Conservation (phyloP, 1,284 basidiomycete species). For the Cryptococcus maquisensis region DNA sequence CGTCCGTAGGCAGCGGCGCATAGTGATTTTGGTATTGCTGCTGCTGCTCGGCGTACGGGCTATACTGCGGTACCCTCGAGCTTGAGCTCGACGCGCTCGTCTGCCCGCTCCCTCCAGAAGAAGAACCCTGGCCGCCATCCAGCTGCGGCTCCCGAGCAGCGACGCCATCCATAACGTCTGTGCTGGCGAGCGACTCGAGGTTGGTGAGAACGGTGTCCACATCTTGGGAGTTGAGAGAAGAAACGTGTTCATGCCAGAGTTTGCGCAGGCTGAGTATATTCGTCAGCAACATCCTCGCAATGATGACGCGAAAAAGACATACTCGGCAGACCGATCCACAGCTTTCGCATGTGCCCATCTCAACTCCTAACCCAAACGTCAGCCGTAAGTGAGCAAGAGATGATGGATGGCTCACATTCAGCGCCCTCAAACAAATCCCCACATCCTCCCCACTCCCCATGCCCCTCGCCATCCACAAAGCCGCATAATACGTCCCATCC, state of each 20-base stretch:
- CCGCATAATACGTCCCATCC: conserved; percentile 63
- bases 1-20: too few relatives aligned
- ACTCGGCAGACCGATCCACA: conserved; percentile 56
- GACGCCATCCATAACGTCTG: too few relatives aligned
- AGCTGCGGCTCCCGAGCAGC: too few relatives aligned
- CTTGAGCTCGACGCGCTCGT: too few relatives aligned
- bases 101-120: too few relatives aligned
- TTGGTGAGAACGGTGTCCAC: conserved; percentile 7
- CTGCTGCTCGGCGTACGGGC: background rate
- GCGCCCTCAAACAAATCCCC: conserved; percentile 63
- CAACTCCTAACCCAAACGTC: conserved; percentile 54
- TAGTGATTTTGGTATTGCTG: background rate
- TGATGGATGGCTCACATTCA: conserved; percentile 63
- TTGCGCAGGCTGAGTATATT: conserved; percentile 18
- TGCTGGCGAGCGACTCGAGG: conserved; percentile 6
- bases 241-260: conserved; percentile 18
- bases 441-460: conserved; percentile 66
- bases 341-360: conserved; percentile 73
- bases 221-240: conserved; percentile 1
- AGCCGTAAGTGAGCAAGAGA: too few relatives aligned
- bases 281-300: background rate
- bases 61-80: too few relatives aligned
- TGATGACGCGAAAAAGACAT: conserved; percentile 8
- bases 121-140: too few relatives aligned
- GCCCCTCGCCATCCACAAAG: conserved; percentile 59